Conservation (phyloP, 495 filamentous ascomycete genomes). For the Hypoxylon subgilvum region DNA sequence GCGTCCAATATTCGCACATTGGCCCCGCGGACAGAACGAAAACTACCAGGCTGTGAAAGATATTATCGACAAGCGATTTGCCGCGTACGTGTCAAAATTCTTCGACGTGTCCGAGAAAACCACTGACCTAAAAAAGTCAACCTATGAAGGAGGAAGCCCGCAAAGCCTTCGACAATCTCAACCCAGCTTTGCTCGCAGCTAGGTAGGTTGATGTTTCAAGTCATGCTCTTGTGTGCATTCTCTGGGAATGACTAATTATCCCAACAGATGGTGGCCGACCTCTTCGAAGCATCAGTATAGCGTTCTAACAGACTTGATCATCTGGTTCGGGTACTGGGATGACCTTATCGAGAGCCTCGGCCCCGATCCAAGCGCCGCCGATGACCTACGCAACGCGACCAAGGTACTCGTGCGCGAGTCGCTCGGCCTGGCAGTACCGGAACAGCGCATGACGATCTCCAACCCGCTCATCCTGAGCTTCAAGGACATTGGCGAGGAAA, state of each 20-base stretch:
- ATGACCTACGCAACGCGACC: slow-evolving; percentile 24
- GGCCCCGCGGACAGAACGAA: slow-evolving; percentile 29
- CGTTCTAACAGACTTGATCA: slow-evolving; percentile 28
- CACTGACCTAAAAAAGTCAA: slow-evolving; percentile 11
- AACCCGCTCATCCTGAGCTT: slow-evolving; percentile 28
- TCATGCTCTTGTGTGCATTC: not conserved
- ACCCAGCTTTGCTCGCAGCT: slow-evolving; percentile 34
- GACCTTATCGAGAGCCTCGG: slow-evolving; percentile 31
- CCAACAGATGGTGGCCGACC: slow-evolving; percentile 37
- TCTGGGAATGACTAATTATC: not conserved
- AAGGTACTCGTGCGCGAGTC: slow-evolving; percentile 28
- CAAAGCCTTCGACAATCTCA: slow-evolving; percentile 19
- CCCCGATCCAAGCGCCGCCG: slow-evolving; percentile 20
- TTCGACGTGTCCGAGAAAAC: not conserved
- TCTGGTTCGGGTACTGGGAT: slow-evolving; percentile 39
- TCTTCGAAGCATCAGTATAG: slow-evolving; percentile 19
- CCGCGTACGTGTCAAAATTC: slow-evolving; percentile 16
- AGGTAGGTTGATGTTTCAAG: slow-evolving; percentile 7
- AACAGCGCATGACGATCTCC: not conserved
- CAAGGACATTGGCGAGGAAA: slow-evolving; percentile 17
- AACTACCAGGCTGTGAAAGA: slow-evolving; percentile 31
- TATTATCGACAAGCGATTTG: slow-evolving; percentile 20
- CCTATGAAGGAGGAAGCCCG: slow-evolving; percentile 19
- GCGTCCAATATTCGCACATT: slow-evolving; percentile 31
- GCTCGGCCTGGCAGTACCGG: slow-evolving; percentile 8